Percentiles rank a stretch among this genome's conserved stretches.
Conservation (phyloP, 768 basidiomycete species). For the Collybiopsis confluens region DNA sequence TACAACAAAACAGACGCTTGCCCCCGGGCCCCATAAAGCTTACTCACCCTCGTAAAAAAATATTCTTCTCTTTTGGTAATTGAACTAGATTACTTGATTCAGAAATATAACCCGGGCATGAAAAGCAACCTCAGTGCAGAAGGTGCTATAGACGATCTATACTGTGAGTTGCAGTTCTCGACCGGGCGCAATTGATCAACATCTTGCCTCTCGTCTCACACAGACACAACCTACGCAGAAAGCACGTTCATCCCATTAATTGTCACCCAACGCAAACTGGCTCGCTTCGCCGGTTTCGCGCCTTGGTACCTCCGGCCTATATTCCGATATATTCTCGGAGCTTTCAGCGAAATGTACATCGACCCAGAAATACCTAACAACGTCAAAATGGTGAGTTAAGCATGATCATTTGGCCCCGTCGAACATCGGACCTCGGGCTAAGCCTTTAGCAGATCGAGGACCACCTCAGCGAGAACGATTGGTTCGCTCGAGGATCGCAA, state of each 20-base stretch:
- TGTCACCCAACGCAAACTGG: background rate
- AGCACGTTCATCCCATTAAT: slow-evolving; percentile 38
- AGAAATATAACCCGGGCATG: slow-evolving; percentile 26
- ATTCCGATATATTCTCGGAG: background rate
- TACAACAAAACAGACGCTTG: no score
- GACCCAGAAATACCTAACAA: background rate
- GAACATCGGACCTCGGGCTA: no score
- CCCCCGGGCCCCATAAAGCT: no score
- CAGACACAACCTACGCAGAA: slow-evolving; percentile 38
- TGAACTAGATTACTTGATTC: slow-evolving; percentile 35
- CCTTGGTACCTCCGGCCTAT: background rate
- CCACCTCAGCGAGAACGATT: background rate
- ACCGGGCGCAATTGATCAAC: no score
- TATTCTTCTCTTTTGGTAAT: no score
- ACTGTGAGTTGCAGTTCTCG: slow-evolving; percentile 33
- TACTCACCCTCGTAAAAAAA: no score
- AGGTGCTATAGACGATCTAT: slow-evolving; percentile 30
- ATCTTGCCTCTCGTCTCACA: background rate
- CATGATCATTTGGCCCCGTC: no score
- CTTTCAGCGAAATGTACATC: background rate
- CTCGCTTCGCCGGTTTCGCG: background rate
- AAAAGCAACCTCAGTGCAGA: slow-evolving; percentile 24
- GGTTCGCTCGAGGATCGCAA: slow-evolving; percentile 5
- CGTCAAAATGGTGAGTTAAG: background rate
- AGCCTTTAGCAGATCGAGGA: background rate